phyloP scores from a whole-genome alignment of 768 basidiomycete species.

The Cyathus striatus region DNA sequence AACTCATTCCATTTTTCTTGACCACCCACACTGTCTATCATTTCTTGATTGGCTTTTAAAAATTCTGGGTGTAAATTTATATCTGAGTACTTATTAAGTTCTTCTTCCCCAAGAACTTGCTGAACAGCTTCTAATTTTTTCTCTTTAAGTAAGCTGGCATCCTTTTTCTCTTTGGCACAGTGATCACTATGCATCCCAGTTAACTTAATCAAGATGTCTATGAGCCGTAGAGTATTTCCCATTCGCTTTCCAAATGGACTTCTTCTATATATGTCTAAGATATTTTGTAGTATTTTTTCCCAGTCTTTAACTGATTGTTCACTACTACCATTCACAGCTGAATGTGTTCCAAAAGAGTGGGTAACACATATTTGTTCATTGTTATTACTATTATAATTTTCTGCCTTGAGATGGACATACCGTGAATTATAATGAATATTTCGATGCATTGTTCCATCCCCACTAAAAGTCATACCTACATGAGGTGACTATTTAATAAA shows the following conservation, averaged over 20 bases:
- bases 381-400: conserved; percentile 8
- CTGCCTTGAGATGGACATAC: conserved; percentile 11
- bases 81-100: conserved; percentile 10
- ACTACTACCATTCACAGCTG: conserved; percentile 12
- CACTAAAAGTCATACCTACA: conserved; percentile 12
- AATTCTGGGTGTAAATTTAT: conserved; percentile 5
- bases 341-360: conserved; percentile 12
- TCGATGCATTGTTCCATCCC: conserved; percentile 13
- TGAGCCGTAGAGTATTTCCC: conserved; percentile 5
- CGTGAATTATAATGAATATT: conserved; percentile 14
- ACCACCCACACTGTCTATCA: conserved; percentile 11
- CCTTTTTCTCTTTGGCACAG: conserved; percentile 21
- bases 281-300: conserved; percentile 8
- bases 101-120: conserved; percentile 15
- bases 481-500: not conserved
- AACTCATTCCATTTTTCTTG: conserved; percentile 8
- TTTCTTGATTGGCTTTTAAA: conserved; percentile 6
- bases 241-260: conserved; percentile 14
- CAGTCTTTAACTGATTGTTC: conserved; percentile 14
- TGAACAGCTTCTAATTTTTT: conserved; percentile 12
- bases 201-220: conserved; percentile 12
- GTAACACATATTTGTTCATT: conserved; percentile 8
- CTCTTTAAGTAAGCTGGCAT: conserved; percentile 11
- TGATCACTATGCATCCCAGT: conserved; percentile 14
- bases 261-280: conserved; percentile 13